Evolutionary conservation across 2,329 filamentous ascomycete genomes (phyloP).

Genomic region (Xylariaceae sp.): DNA sequence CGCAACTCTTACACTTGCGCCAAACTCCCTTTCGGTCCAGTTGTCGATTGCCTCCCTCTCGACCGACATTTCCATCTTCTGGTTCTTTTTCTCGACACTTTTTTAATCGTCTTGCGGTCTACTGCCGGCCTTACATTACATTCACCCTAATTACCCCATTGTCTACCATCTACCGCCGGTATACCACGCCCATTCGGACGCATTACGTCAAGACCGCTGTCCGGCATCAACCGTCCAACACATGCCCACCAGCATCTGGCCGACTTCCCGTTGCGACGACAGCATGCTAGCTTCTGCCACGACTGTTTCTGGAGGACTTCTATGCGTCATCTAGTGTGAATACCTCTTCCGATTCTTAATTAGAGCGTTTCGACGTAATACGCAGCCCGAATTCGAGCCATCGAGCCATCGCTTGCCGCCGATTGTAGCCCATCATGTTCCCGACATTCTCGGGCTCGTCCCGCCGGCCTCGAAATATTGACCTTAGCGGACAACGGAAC

Average conservation of each 20-base stretch:
- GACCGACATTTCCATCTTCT: background rate
- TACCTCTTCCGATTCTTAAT: background rate
- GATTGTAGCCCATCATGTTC: conserved; percentile 58
- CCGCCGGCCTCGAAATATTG: conserved; percentile 82
- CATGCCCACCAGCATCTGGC: background rate
- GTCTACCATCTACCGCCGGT: background rate
- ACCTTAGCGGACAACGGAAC: conserved; percentile 74
- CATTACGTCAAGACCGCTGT: conserved; percentile 16
- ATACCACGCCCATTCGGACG: background rate
- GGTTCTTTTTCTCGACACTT: background rate
- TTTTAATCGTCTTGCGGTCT: background rate
- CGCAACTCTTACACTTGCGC: conserved; percentile 12
- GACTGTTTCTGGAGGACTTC: conserved; percentile 1
- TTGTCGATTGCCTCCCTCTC: background rate
- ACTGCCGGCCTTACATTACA: background rate
- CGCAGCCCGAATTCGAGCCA: background rate
- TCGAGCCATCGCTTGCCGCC: background rate
- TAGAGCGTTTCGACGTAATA: background rate
- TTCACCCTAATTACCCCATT: background rate
- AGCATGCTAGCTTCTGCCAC: conserved; percentile 11
- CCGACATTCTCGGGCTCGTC: conserved; percentile 85
- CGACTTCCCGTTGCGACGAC: background rate
- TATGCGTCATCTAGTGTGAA: background rate
- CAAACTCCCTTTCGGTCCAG: conserved; percentile 7
- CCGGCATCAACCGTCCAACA: background rate